A percentile compares a stretch with the other conserved stretches of the same genome.
These are phyloP conservation scores for Epichloe festucae DNA, from an alignment of 2,329 filamentous ascomycete genomes.

Conservation along the genomic window DNA sequence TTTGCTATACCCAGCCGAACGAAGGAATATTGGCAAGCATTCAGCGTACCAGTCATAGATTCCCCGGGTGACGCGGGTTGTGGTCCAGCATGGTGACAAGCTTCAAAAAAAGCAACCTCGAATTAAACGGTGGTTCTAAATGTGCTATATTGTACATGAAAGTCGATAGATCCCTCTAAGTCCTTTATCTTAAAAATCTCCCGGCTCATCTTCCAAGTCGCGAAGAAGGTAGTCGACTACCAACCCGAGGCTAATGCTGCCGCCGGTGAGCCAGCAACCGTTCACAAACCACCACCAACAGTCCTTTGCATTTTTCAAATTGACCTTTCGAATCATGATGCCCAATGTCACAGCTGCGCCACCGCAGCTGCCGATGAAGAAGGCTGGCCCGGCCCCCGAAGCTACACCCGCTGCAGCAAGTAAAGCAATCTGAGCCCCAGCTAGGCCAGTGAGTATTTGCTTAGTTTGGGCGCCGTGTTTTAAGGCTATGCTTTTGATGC, in stretches of 20 bases:
- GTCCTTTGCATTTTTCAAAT: slow-evolving; percentile 52
- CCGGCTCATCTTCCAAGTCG: slow-evolving; percentile 23
- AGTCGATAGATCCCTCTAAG: no score
- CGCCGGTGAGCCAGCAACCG: slow-evolving; percentile 56
- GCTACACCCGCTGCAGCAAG: slow-evolving; percentile 57
- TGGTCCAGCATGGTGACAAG: no score
- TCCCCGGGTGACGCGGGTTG: no score
- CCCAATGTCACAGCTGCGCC: slow-evolving; percentile 48
- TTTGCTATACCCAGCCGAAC: no score
- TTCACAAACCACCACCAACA: slow-evolving; percentile 72
- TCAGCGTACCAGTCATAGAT: no score
- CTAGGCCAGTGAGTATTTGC: slow-evolving; percentile 57
- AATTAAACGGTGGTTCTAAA: not conserved
- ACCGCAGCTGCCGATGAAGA: slow-evolving; percentile 54
- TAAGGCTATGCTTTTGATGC: slow-evolving; percentile 78
- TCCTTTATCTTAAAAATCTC: not conserved
- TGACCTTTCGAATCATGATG: slow-evolving; percentile 54
- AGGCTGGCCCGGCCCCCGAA: slow-evolving; percentile 53
- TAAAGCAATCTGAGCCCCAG: slow-evolving; percentile 53
- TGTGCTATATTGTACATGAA: not conserved
- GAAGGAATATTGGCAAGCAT: no score
- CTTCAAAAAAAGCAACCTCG: not conserved
- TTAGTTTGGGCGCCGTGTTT: slow-evolving; percentile 70
- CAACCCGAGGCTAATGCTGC: slow-evolving; percentile 45
- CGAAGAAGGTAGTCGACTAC: slow-evolving; percentile 44